Evolutionary conservation across 441 rosid genomes (phyloP).

Genomic region (Mallotus repandus): DNA sequence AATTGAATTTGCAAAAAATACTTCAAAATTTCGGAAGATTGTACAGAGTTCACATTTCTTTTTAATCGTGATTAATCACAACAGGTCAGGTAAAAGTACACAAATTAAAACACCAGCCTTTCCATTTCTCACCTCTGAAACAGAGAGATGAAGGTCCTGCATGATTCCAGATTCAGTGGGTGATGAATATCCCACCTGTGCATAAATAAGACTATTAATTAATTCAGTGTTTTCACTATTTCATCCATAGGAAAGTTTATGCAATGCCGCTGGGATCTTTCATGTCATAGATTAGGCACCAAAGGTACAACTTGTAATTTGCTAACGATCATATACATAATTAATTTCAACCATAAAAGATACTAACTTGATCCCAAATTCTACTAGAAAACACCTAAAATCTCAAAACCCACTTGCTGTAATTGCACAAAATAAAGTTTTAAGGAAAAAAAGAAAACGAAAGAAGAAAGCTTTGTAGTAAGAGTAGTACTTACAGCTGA

Average conservation of each 20-base stretch:
- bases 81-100: not conserved
- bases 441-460: not conserved
- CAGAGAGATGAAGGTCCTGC: constrained; percentile 55
- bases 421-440: too few species aligned
- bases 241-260: not conserved
- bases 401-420: not conserved
- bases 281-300: not conserved
- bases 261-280: not conserved
- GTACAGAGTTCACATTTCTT: not conserved
- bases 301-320: not conserved
- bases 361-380: not conserved
- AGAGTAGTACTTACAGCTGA: constrained; percentile 38
- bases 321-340: not conserved
- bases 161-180: constrained; percentile 70
- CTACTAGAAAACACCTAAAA: not conserved
- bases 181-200: constrained; percentile 75
- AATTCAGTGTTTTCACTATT: not conserved
- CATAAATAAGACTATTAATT: constrained; percentile 14
- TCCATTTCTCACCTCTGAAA: constrained; percentile 48
- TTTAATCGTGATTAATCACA: not conserved
- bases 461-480: not conserved
- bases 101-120: not conserved
- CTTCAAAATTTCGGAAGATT: not conserved
- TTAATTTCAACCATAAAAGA: not conserved
- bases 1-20: not conserved